A percentile compares a stretch with the other conserved stretches of the same genome.
Evolutionary conservation across 257 asterid genomes (phyloP).

Genomic region (Solanum raphanifolium): DNA sequence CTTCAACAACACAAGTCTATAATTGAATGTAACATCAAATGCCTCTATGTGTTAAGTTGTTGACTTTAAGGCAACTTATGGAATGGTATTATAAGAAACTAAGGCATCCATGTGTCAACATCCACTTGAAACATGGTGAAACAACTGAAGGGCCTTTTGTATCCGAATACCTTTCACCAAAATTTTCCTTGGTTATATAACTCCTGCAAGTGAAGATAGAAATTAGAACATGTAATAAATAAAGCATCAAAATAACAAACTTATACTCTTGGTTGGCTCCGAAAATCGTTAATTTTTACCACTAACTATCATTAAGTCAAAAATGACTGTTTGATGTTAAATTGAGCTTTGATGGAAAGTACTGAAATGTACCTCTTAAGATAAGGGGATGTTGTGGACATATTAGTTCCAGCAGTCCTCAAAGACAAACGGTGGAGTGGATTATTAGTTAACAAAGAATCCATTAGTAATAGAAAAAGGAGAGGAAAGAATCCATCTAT

Average conservation of each 20-base stretch:
- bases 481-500: too few relatives aligned
- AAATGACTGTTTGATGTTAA: neutral
- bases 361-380: slow-evolving; percentile 26
- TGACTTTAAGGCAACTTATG: too few relatives aligned
- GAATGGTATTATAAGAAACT: too few relatives aligned
- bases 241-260: neutral
- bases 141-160: slow-evolving; percentile 12
- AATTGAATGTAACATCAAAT: too few relatives aligned
- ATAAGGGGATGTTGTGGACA: slow-evolving; percentile 22
- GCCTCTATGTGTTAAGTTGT: too few relatives aligned
- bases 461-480: too few relatives aligned
- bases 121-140: slow-evolving; percentile 3
- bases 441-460: too few relatives aligned
- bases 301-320: neutral
- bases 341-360: neutral
- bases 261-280: neutral
- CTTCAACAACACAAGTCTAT: too few relatives aligned
- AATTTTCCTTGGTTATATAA: slow-evolving; percentile 18
- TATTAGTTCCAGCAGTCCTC: slow-evolving; percentile 3
- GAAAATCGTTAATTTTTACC: neutral
- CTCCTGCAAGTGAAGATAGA: slow-evolving; percentile 19
- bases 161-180: slow-evolving; percentile 18
- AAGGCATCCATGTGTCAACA: too few relatives aligned
- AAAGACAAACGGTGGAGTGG: too few relatives aligned
- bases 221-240: neutral